Evolutionary conservation across 1,284 basidiomycete species (phyloP), one percentile per base, ranked within the genome.

Genomic region (Retiboletus flavoniger): DNA sequence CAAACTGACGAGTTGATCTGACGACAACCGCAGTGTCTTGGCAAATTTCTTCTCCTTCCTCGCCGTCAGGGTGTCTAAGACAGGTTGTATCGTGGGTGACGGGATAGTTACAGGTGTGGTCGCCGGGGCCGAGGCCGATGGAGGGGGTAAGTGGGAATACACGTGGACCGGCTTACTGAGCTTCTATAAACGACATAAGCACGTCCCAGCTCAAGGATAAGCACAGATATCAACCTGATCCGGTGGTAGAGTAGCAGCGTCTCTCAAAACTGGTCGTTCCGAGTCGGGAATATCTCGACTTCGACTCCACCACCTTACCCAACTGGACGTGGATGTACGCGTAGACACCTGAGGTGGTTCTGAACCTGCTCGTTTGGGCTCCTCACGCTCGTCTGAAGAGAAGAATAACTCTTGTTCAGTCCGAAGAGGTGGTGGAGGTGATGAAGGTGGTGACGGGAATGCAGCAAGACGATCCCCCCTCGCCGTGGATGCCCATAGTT

Each of bases 1-100:
- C 2, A 14, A 14, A 74, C 81, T 63, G 57, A 87, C 86, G 54
- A 93, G 78, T 70, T 94, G 91, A 60, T 92, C 89, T 6, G 89
- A 92, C 0, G 91, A 88, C 46, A 94, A 72, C 4, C 97, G 84
- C 52, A 99, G 73, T 0, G 97, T 96, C 78, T 99, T 99, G 19
- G 92, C 95, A 67, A 87, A 99, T 65, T 82, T 85, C 51, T 69
- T 69, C 52, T 60, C 61, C 47, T 63, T 53, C 45, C 54, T 58
- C 5, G 60, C 24, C 3, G 44, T 38, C 29, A 46, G 32, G 17
- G 52, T 38, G 48, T 60, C 51, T 10, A 55, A 10, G 7, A 65
- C 41, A n/a, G 70, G 65, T 44, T 66, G 51, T n/a, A 65, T 56
- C 13, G 41, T 28, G 9, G 65, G 70, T 10, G 70, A 62, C 38